Base-by-base conservation (phyloP, 2,329 filamentous ascomycete genomes). In the Colletotrichum siamense region DNA sequence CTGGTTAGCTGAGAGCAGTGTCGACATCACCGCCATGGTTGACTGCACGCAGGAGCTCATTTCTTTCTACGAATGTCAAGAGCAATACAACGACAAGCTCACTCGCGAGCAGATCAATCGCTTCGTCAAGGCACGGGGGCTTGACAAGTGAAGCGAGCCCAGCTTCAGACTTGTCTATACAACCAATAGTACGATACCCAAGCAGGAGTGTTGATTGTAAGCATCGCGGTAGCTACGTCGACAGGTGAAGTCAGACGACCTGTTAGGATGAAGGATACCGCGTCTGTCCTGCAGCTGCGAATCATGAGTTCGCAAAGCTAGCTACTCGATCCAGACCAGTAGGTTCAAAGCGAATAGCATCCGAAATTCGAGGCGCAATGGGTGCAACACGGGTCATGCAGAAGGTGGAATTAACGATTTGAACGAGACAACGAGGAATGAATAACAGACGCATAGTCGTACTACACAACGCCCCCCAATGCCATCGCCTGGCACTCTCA, bases 31-130 rank as follows among this genome's bases (percentile, higher is more conserved):
- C 79, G 94, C 93, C 36, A 93, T 98, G 84, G 94, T 98, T 67
- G 95, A 98, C 84, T 95, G 94, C 81, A 96, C 95, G 1, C 96
- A 98, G 85, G 96, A 98, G 86, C 91, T 98, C 77, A 95, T 98
- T 69, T 96, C 95, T 5, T 91, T 98, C 78, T 98, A 98, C 82
- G 95, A 98, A 81, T 91, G 87, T 76, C 87, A 91, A 67, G 91
- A 92, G 81, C 88, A 91, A 79, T 92, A 91, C 79, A 91, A 91
- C 77, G 91, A 92, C 70, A 92, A 92, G 80, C 84, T 89, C 52
- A 91, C 89, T 3, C 83, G 89, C 66, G 91, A 92, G 81, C 89
- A 91, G 80, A 88, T 92, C 71, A 90, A 89, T 73, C 85, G 91
- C 13, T 92, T 92, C 77, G 86, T 92, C 81, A 92, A 92, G 81